Conservation (phyloP, 371 early-diverging fungal genomes). For the Zopfochytrium polystomum region DNA sequence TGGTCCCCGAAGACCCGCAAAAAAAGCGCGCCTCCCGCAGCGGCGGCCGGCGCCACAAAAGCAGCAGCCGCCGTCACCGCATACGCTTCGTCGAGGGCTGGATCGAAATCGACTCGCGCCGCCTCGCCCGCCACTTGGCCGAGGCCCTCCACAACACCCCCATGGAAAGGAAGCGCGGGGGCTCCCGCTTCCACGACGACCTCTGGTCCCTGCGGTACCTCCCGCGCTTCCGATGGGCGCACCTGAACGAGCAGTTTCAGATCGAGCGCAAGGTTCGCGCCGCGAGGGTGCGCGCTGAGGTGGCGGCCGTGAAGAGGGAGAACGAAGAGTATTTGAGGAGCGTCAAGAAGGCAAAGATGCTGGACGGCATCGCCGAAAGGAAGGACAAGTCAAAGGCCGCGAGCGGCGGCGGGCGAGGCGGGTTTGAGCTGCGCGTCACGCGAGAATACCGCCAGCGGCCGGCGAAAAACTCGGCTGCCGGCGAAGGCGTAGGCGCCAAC, state of each 20-base stretch:
- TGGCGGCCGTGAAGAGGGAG: constrained; percentile 11
- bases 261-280: too few relatives aligned
- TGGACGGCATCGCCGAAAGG: too few relatives aligned
- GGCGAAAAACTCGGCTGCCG: too few relatives aligned
- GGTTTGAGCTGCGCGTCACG: too few relatives aligned
- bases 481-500: too few relatives aligned
- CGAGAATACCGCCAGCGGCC: too few relatives aligned
- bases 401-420: too few relatives aligned
- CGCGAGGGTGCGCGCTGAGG: not conserved
- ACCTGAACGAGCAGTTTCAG: constrained; percentile 81
- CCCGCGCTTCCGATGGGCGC: constrained; percentile 90
- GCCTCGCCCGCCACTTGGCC: constrained; percentile 52
- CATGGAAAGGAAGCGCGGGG: too few relatives aligned
- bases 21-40: constrained; percentile 19
- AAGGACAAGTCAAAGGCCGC: too few relatives aligned
- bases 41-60: constrained; percentile 53
- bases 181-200: constrained; percentile 77
- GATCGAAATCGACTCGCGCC: constrained; percentile 92
- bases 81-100: constrained; percentile 81
- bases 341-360: too few relatives aligned
- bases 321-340: not conserved
- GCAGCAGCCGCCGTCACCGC: constrained; percentile 43
- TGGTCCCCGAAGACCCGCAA: constrained; percentile 66
- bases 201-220: constrained; percentile 93
- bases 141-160: constrained; percentile 72